Base-by-base conservation (phyloP, 176 grass and related monocot genomes). In the Juncus effusus region DNA sequence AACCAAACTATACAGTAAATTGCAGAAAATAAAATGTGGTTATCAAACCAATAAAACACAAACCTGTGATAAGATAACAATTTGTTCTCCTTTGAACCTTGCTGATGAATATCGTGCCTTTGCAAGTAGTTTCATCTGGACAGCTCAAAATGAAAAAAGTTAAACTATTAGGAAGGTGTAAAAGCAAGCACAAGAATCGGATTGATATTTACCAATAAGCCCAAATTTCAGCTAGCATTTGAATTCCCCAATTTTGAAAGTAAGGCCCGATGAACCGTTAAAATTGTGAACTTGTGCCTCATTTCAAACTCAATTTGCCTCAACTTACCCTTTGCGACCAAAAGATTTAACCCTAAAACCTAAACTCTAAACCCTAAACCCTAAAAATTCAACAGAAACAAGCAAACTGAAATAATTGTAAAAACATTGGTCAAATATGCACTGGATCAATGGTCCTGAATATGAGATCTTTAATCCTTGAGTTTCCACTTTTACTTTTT, bases 61-160 rank as follows among this genome's bases (percentile, higher is more conserved):
- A 62, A 92, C 94, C 88, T 93, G 94, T n/a, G 94, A 97, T 44
- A 97, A 78, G 69, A 97, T 93, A 59, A 97, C 83, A 7, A 93
- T 92, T 79, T 97, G 76, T 80, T 97, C 88, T 45, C 80, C 88
- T 72, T 89, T 73, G 52, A 97, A 97, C 40, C 75, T 93, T 78
- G 88, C 81, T 63, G 86, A 78, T 47, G 88, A 97, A 70, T 89
- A 97, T 5, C 94, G 88, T 59, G 94, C 94, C 81, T 93, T 97
- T 3, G 85, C 94, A 44, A 97, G 72, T 73, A 97, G 79, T 73
- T 92, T 97, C 61, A 92, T 70, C 88, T 97, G 76, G 65, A 64
- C 36, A 64, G 54, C 56, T 10, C 47, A 39, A 87, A 60, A 37
- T 39, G 65, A 16, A 51, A 64, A 42, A 52, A 9, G 19, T 42